These are phyloP conservation scores for Penicillium psychrosexuale DNA, from an alignment of 2,329 filamentous ascomycete genomes.

Conservation along the genomic window DNA sequence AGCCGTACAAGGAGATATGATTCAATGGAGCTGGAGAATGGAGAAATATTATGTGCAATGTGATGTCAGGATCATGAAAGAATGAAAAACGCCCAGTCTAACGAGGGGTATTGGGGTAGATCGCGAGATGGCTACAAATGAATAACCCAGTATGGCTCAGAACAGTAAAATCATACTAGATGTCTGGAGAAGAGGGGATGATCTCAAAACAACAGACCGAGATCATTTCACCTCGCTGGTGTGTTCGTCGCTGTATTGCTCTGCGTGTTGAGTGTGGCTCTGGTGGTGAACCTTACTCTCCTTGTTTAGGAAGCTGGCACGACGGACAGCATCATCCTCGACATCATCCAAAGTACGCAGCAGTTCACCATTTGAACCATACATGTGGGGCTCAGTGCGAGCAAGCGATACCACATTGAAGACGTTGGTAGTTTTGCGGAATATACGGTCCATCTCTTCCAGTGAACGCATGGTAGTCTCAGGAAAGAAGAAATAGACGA, in stretches of 20 bases:
- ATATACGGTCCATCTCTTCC: conserved; percentile 69
- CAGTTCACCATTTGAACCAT: conserved; percentile 57
- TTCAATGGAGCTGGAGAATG: background rate
- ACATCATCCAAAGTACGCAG: conserved; percentile 52
- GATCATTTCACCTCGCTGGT: conserved; percentile 17
- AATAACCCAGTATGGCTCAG: background rate
- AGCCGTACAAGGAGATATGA: background rate
- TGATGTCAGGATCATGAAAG: background rate
- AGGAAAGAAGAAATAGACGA: conserved; percentile 57
- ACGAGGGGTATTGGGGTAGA: background rate
- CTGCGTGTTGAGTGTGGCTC: conserved; percentile 15
- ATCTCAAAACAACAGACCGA: background rate
- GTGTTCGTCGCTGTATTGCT: conserved; percentile 18
- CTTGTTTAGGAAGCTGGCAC: conserved; percentile 29
- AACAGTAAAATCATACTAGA: too few species aligned
- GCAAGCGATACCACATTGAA: conserved; percentile 45
- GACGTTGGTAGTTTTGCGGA: conserved; percentile 53
- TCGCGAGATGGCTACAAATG: background rate
- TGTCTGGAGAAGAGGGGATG: background rate
- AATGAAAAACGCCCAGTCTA: background rate
- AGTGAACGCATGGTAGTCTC: conserved; percentile 59
- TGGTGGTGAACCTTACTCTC: conserved; percentile 6
- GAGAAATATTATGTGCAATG: background rate
- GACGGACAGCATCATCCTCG: conserved; percentile 40
- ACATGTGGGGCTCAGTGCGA: conserved; percentile 52